Base-by-base conservation (phyloP, 2,329 filamentous ascomycete genomes). In the Aspergillus pseudoglaucus region DNA sequence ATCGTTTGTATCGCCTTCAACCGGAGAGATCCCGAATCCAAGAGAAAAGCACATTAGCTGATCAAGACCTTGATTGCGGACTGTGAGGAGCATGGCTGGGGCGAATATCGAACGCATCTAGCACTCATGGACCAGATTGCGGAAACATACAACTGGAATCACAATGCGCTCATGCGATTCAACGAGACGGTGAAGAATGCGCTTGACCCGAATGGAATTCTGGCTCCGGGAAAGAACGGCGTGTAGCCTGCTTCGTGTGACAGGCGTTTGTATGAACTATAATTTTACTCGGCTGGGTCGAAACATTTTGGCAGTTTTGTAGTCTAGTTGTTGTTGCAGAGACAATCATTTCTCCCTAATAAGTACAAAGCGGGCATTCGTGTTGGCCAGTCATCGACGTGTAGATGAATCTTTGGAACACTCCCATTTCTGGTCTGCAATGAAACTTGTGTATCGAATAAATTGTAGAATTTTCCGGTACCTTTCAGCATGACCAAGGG, bases 1-100 rank as follows among this genome's bases (percentile, higher is more conserved):
- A 79, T 80, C 48, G 71, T 78, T 3, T 75, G 75, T 48, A 74
- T 81, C 38, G 69, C 79, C 12, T 81, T 76, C 56, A 70, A 81
- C 50, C 65, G 72, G 4, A 65, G 67, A 33, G 65, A 75, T 30
- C 53, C 64, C 0, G 66, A 71, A 1, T 54, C 59, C 42, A 69
- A 74, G 53, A 52, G 64, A 17, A 61, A 65, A 45, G 67, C 68
- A 9, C 60, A 69, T 50, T 54, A 57, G 48, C 52, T 73, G 10
- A 72, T 76, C 50, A 50, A 51, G 9, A 65, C 65, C 6, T 55
- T 70, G 48, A 69, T 72, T 18, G 64, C 66, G 7, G 68, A 75
- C 49, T 68, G 66, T 9, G 70, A 70, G 1, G 60, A 54, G 9
- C 54, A 65, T 7, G 70, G 70, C 2, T 74, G 69, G 49, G 70